Evolutionary conservation across 345 rosid species (phyloP), one percentile per base, ranked within the genome.

Genomic region (Eucalyptus curtisii): DNA sequence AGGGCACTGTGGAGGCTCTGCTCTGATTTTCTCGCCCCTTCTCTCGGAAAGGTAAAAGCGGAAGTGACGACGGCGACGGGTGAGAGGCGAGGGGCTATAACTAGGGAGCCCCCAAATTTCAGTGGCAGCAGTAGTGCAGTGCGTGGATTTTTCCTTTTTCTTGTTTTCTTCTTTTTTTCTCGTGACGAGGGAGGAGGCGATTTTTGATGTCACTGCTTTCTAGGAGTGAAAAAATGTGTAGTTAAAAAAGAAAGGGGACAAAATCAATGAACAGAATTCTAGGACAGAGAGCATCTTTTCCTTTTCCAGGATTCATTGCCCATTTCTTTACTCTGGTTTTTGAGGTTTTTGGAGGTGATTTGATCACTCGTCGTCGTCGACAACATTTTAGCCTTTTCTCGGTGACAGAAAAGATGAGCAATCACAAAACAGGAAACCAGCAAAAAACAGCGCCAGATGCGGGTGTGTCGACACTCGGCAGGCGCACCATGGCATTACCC

Each of bases 1-100:
- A 96, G 84, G 96, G 95, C 13, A 93, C 91, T 86, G 93, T 97
- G 30, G 99, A 95, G 92, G 99, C 96, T 48, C 89, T 96, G 87
- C 45, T 76, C 47, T 76, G 82, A 76, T 76, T 76, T 22, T 76
- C 27, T 40, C 82, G 82, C 82, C 82, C 82, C 82, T 40, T 37
- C 15, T 11, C 82, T 76, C 45, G 64, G 19, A 49, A 88, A 81
- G 31, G 86, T 66, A 89, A 85, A n/a, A 68, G n/a, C 5, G 82
- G 53, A 76, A 40, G 47, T 3, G 82, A 76, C 82, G 82, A 37
- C 45, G 45, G 13, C 82, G 47, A 33, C 82, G 47, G 81, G 27
- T 37, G 15, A 37, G 27, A 76, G 82, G 24, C 14, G 47, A 13
- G 61, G 13, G 30, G 40, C 40, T 37, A 6, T 55, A 20, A 52